phyloP scores from a whole-genome alignment of 202 grass and related monocot genomes.

The Zoysia matrella region DNA sequence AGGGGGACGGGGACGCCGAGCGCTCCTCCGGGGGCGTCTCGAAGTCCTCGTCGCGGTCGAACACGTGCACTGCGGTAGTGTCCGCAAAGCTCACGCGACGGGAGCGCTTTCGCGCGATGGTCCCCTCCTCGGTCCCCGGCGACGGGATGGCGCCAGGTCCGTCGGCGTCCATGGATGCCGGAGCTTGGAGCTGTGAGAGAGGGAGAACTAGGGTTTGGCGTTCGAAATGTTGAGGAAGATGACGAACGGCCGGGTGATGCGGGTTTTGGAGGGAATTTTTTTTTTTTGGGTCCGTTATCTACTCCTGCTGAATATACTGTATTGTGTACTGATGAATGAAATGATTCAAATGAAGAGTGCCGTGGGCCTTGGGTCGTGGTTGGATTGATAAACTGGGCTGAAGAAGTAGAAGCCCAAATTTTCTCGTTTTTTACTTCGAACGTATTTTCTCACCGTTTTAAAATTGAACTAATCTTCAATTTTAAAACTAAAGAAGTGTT shows the following conservation, averaged over 20 bases:
- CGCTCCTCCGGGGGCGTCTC: slow-evolving; percentile 65
- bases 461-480: too few relatives aligned
- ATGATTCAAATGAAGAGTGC: background rate
- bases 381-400: background rate
- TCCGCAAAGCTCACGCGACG: slow-evolving; percentile 98
- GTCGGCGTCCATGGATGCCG: slow-evolving; percentile 42
- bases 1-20: slow-evolving; percentile 19
- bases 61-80: slow-evolving; percentile 86
- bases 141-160: slow-evolving; percentile 27
- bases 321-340: background rate
- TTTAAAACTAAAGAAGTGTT: too few relatives aligned
- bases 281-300: background rate
- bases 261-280: slow-evolving; percentile 37
- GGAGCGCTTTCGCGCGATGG: slow-evolving; percentile 64
- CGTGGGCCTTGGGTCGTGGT: background rate
- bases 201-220: slow-evolving; percentile 55
- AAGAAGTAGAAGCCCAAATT: background rate
- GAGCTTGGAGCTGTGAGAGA: background rate
- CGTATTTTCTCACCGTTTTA: too few relatives aligned
- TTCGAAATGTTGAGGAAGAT: slow-evolving; percentile 31
- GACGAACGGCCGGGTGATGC: background rate
- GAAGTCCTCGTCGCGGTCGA: slow-evolving; percentile 85
- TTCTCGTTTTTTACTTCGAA: background rate
- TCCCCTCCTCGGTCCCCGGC: slow-evolving; percentile 73
- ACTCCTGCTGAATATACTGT: too few relatives aligned